Evolutionary conservation across 352 stramenopile genomes (phyloP).

Genomic region (Phytopythium aichiense): DNA sequence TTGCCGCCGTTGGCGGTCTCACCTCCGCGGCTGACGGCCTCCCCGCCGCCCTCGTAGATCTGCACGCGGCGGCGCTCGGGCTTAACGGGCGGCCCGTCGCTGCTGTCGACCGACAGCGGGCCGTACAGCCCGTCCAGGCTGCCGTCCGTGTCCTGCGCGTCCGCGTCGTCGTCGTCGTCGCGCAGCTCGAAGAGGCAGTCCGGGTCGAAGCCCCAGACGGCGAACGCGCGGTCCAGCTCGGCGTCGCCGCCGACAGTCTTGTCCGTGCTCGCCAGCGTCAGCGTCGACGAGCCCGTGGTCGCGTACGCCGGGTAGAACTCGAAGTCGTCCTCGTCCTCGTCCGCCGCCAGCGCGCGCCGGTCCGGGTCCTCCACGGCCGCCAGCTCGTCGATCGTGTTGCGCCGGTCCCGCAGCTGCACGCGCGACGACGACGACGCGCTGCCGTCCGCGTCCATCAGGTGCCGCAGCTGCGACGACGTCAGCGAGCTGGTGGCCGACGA

Average conservation of each 20-base stretch:
- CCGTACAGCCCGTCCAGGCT: slow-evolving; percentile 5
- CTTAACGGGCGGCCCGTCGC: neutral
- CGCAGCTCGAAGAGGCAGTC: slow-evolving; percentile 32
- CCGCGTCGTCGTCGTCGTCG: slow-evolving; percentile 19
- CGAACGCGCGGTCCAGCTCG: slow-evolving; percentile 14
- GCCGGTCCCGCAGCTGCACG: neutral
- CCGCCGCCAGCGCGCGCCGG: slow-evolving; percentile 2
- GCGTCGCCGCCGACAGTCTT: slow-evolving; percentile 6
- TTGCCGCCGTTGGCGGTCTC: neutral
- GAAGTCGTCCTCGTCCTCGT: slow-evolving; percentile 31
- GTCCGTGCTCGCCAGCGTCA: slow-evolving; percentile 11
- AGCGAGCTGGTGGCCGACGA: slow-evolving; percentile 22
- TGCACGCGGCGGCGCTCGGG: neutral
- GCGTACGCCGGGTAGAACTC: slow-evolving; percentile 35
- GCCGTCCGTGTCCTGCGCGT: neutral
- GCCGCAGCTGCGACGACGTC: slow-evolving; percentile 28
- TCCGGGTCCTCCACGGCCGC: neutral
- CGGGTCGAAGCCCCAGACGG: slow-evolving; percentile 21
- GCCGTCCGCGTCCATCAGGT: slow-evolving; percentile 23
- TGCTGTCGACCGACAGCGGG: neutral
- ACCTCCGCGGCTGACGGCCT: too few species aligned
- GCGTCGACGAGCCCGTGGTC: slow-evolving; percentile 11
- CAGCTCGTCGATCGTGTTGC: slow-evolving; percentile 9
- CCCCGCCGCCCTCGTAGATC: neutral
- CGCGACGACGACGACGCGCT: slow-evolving; percentile 10